Evolutionary conservation across 495 filamentous ascomycete genomes (phyloP), one percentile per base, ranked within the genome.

Genomic region (Penicillium psychrofluorescens): DNA sequence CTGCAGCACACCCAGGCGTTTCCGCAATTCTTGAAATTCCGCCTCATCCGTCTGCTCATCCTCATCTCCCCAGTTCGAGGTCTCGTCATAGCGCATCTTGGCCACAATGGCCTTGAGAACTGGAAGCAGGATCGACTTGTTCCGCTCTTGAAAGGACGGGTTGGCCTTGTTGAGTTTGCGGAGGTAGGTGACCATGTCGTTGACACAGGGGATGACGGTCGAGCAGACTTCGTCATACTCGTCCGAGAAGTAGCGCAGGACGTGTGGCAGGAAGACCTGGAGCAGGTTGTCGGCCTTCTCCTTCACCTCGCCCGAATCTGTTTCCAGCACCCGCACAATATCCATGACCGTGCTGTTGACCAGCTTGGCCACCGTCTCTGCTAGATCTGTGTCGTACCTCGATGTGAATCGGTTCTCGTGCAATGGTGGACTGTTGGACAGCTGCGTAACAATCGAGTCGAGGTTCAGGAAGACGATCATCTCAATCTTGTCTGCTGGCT

Each of bases 181-280:
- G 41, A 95, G 77, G 59, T 90, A 86, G 37, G 84, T 85, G 37
- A 99, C 76, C 38, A 96, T 76, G 50, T 99, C 92, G 31, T 84
- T 91, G 33, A 95, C 79, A 35, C 86, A 89, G 11, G 89, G 83
- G 49, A 97, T 94, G 43, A 96, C 86, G 7, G 87, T 91, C 34
- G 90, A 91, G 65, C 91, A 96, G 46, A 97, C 81, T 60, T 99
- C 92, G 63, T 99, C 92, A 55, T 88, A 99, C 64, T 99, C 90
- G 58, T 99, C 94, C 15, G 88, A 86, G 61, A 99, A 94, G 70
- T 95, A 95, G 31, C 90, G 85, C 27, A 99, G 68, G 13, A 97
- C 74, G 40, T 86, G 79, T 2, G 90, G 88, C 36, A 94, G 65
- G 61, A 99, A 95, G 36, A 74, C 74, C 54, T 85, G 84, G 28